These are phyloP conservation scores for Alternaria atra DNA, from an alignment of 2,329 filamentous ascomycete genomes.

Conservation along the genomic window DNA sequence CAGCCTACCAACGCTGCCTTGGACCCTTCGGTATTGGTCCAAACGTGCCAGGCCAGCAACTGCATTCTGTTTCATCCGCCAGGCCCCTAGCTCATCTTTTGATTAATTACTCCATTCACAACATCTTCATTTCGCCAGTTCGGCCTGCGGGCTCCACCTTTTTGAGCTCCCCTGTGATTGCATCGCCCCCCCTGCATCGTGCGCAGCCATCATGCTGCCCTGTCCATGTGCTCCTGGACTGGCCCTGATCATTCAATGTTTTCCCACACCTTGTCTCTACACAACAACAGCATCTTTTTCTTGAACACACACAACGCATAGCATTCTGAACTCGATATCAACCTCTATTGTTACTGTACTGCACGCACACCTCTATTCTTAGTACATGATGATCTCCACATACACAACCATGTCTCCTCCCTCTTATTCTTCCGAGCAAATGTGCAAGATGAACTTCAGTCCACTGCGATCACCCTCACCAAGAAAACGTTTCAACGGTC, in stretches of 20 bases:
- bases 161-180: conserved; percentile 27
- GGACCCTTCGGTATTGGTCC: conserved; percentile 12
- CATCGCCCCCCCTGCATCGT: conserved; percentile 31
- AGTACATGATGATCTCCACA: conserved; percentile 29
- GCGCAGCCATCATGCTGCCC: conserved; percentile 15
- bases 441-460: conserved; percentile 31
- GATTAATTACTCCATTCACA: conserved; percentile 20
- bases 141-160: conserved; percentile 18
- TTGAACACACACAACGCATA: conserved; percentile 8
- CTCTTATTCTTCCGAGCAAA: conserved; percentile 25
- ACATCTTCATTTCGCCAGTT: conserved; percentile 24
- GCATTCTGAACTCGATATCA: neutral
- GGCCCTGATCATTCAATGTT: conserved; percentile 21
- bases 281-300: conserved; percentile 14
- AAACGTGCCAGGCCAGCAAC: conserved; percentile 10
- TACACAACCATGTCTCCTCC: conserved; percentile 23
- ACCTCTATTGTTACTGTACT: conserved; percentile 18
- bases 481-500: conserved; percentile 24
- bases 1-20: conserved; percentile 4
- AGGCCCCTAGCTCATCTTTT: conserved; percentile 9
- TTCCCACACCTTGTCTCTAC: conserved; percentile 16
- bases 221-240: conserved; percentile 26
- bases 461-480: conserved; percentile 24
- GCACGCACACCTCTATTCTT: conserved; percentile 6
- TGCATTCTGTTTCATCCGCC: conserved; percentile 22